Evolutionary conservation across 306 rosid genomes (phyloP).

Genomic region (Corylus avellana): DNA sequence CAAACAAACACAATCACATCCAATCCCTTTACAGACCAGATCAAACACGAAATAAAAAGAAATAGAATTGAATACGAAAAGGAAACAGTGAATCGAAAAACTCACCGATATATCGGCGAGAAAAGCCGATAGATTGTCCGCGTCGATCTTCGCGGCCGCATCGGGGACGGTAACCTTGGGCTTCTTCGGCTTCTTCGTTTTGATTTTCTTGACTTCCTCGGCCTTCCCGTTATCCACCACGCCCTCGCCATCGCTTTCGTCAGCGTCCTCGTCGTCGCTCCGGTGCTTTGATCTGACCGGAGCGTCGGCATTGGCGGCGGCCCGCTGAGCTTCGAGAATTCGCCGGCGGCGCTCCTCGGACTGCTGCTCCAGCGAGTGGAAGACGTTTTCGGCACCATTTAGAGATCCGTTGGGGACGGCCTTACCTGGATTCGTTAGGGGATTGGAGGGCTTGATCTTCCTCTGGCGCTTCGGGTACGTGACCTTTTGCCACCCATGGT

Average conservation of each 20-base stretch:
- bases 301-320: conserved; percentile 34
- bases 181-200: conserved; percentile 82
- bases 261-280: conserved; percentile 52
- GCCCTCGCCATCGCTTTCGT: conserved; percentile 49
- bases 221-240: conserved; percentile 52
- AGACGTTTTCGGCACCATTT: conserved; percentile 51
- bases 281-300: conserved; percentile 66
- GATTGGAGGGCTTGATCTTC: conserved; percentile 56
- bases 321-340: conserved; percentile 65
- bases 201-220: conserved; percentile 72
- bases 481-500: conserved; percentile 98
- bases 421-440: conserved; percentile 35
- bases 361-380: conserved; percentile 74
- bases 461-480: conserved; percentile 75
- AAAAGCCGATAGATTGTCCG: conserved; percentile 55
- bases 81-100: conserved; percentile 21
- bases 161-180: conserved; percentile 87
- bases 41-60: conserved; percentile 8
- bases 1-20: conserved; percentile 7
- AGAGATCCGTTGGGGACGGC: conserved; percentile 33
- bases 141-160: conserved; percentile 84
- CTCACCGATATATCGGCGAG: conserved; percentile 69
- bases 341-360: conserved; percentile 79
- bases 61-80: not conserved
- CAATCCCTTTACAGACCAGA: conserved; percentile 26